Percentiles rank a stretch among this genome's conserved stretches.
phyloP scores from a whole-genome alignment of 2,329 filamentous ascomycete genomes.

The Hortaea sp. region DNA sequence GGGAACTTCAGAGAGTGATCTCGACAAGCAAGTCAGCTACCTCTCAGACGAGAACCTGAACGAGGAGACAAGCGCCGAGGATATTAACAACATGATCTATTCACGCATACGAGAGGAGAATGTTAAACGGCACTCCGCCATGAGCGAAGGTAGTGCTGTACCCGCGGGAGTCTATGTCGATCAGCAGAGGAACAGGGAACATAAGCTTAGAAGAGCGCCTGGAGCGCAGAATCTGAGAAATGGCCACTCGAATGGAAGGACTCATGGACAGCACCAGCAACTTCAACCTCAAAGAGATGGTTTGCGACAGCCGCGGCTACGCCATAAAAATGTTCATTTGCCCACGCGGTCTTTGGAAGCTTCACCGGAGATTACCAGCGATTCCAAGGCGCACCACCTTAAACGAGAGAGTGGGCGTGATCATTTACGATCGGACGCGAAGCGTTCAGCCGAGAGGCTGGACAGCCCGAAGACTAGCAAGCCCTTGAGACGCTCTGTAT shows the following conservation, averaged over 20 bases:
- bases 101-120: constrained; percentile 18
- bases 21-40: constrained; percentile 8
- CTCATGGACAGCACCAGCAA: constrained; percentile 8
- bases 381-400: not conserved
- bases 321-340: constrained; percentile 2
- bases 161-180: constrained; percentile 9
- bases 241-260: constrained; percentile 9
- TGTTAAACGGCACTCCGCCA: constrained; percentile 18
- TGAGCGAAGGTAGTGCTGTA: constrained; percentile 11
- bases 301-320: not conserved
- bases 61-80: constrained; percentile 6
- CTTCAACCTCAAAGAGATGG: constrained; percentile 5
- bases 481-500: no score
- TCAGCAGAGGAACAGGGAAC: constrained; percentile 6
- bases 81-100: constrained; percentile 12
- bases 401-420: not conserved
- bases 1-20: not conserved
- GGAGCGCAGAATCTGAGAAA: constrained; percentile 16
- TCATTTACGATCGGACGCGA: not conserved
- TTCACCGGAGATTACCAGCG: not conserved
- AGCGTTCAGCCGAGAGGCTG: no score
- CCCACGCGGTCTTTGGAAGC: not conserved
- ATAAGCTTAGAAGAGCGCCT: constrained; percentile 14
- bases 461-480: no score
- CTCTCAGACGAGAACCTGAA: constrained; percentile 1